These are phyloP conservation scores for Spathaspora boniae DNA, from an alignment of 805 yeast genomes.

Conservation along the genomic window DNA sequence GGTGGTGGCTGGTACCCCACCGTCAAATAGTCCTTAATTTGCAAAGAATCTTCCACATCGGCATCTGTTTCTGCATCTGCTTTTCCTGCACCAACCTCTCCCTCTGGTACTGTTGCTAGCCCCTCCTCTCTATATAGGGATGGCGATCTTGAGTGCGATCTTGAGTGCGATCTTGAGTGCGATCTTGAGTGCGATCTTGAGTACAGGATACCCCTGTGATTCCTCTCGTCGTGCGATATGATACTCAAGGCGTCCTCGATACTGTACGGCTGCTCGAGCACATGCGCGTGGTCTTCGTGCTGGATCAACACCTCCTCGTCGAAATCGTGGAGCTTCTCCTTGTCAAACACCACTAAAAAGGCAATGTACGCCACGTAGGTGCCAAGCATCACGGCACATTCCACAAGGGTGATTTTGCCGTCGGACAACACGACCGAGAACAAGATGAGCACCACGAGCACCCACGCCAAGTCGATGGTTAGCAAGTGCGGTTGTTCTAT, in stretches of 20 bases:
- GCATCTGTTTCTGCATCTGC: not conserved
- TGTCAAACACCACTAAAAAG: constrained; percentile 18
- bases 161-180: not conserved
- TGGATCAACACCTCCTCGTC: constrained; percentile 9
- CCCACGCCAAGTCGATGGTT: constrained; percentile 27
- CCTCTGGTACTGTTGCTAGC: not conserved
- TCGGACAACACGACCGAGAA: constrained; percentile 30
- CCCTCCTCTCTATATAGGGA: not conserved
- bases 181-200: constrained; percentile 1
- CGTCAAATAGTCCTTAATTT: too few relatives aligned
- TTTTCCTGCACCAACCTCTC: not conserved
- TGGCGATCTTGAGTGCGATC: not conserved
- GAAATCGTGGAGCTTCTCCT: constrained; percentile 11
- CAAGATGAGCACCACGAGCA: constrained; percentile 21
- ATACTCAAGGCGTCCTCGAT: constrained; percentile 22
- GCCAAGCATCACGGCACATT: constrained; percentile 24
- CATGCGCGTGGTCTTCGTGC: constrained; percentile 2
- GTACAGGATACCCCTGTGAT: not conserved
- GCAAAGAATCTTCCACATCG: too few relatives aligned
- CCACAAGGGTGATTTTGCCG: constrained; percentile 29
- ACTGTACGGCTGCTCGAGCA: constrained; percentile 14
- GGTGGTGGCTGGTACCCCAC: too few relatives aligned
- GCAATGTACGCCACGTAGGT: constrained; percentile 22
- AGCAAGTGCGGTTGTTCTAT: constrained; percentile 17
- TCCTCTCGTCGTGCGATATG: constrained; percentile 17